These are phyloP conservation scores for Candida jianshihensis DNA, from an alignment of 805 yeast genomes.

Conservation along the genomic window DNA sequence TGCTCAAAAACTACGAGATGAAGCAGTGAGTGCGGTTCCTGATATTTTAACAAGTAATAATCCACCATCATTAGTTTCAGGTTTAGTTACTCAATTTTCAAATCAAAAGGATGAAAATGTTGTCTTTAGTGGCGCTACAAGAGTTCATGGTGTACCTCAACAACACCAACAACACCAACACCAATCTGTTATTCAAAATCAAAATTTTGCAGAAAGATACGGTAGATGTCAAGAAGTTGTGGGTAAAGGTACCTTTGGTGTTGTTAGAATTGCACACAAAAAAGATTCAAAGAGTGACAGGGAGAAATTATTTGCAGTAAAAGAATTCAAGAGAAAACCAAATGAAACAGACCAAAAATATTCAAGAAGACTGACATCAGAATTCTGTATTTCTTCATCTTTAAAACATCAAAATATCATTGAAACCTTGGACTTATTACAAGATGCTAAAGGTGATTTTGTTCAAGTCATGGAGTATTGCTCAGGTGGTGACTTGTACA, in stretches of 20 bases:
- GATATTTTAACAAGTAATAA: slow-evolving; percentile 41
- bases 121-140: slow-evolving; percentile 30
- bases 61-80: slow-evolving; percentile 70
- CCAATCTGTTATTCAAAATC: slow-evolving; percentile 15
- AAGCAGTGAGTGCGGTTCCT: slow-evolving; percentile 69
- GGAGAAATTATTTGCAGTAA: slow-evolving; percentile 73
- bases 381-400: slow-evolving; percentile 75
- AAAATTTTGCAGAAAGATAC: slow-evolving; percentile 78
- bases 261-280: slow-evolving; percentile 83
- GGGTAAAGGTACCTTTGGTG: slow-evolving; percentile 93
- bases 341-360: slow-evolving; percentile 61
- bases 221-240: slow-evolving; percentile 93
- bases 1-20: slow-evolving; percentile 61
- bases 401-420: slow-evolving; percentile 75
- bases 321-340: slow-evolving; percentile 64
- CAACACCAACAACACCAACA: neutral
- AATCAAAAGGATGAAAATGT: slow-evolving; percentile 35
- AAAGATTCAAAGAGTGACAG: slow-evolving; percentile 29
- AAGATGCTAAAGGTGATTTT: slow-evolving; percentile 77
- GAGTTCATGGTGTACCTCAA: slow-evolving; percentile 11
- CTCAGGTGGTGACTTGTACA: slow-evolving; percentile 74
- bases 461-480: slow-evolving; percentile 85
- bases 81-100: slow-evolving; percentile 54
- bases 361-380: slow-evolving; percentile 68
- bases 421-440: slow-evolving; percentile 65